Conservation (phyloP, 139 green algal genomes). For the Chlorella sp. region DNA sequence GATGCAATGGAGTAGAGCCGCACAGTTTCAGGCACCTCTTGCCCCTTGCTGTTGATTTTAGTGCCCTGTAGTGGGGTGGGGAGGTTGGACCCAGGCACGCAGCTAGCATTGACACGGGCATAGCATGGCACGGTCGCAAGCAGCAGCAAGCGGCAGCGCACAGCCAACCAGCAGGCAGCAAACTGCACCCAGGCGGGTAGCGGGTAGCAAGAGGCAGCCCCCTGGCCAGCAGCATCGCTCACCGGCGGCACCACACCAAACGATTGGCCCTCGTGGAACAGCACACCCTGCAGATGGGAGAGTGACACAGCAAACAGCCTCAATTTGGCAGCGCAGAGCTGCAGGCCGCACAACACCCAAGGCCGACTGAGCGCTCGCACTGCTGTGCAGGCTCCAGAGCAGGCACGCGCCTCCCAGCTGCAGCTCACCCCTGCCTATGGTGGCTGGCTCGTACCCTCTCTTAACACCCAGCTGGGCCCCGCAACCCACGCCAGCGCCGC, state of each 20-base stretch:
- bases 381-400: too few relatives aligned
- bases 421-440: too few relatives aligned
- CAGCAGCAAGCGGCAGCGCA: too few relatives aligned
- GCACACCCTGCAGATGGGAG: neutral
- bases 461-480: too few relatives aligned
- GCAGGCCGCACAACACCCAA: too few relatives aligned
- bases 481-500: too few relatives aligned
- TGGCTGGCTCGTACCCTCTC: too few relatives aligned
- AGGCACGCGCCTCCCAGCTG: too few relatives aligned
- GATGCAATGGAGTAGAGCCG: conserved; percentile 15
- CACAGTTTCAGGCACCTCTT: neutral
- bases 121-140: too few relatives aligned
- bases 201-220: neutral
- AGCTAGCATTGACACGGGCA: too few relatives aligned
- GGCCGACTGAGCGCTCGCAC: too few relatives aligned
- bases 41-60: conserved; percentile 2
- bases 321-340: neutral
- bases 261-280: neutral
- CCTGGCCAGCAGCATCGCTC: neutral
- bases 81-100: neutral
- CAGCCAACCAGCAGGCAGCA: too few relatives aligned
- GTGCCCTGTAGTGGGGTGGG: neutral
- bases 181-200: neutral
- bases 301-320: neutral
- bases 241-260: conserved; percentile 10